Conservation (phyloP, 129 eudicot species). For the Heracleum sosnowskyi region DNA sequence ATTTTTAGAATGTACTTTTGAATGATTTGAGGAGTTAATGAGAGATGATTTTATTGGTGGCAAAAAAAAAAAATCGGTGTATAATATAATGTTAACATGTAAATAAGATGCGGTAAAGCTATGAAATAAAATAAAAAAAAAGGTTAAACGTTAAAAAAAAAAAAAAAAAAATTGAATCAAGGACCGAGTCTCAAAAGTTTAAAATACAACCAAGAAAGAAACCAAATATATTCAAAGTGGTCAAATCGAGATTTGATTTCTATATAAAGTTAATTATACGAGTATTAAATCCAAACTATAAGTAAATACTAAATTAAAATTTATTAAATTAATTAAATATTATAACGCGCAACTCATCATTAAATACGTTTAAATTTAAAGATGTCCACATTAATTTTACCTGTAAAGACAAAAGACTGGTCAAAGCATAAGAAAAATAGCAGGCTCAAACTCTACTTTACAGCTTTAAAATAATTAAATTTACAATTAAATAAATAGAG, state of each 20-base stretch:
- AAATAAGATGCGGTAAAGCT: too few relatives aligned
- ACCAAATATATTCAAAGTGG: neutral
- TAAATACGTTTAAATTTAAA: neutral
- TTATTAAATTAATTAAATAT: neutral
- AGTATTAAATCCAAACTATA: too few relatives aligned
- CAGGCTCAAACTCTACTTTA: slow-evolving; percentile 28
- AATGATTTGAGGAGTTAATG: too few relatives aligned
- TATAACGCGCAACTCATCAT: neutral
- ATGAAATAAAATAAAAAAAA: too few relatives aligned
- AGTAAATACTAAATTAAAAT: neutral
- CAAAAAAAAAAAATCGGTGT: too few relatives aligned
- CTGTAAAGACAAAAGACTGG: slow-evolving; percentile 49
- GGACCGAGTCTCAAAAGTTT: too few relatives aligned
- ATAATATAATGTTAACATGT: too few relatives aligned
- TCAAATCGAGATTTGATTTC: neutral
- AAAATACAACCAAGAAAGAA: too few relatives aligned
- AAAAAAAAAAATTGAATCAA: neutral
- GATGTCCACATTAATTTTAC: slow-evolving; percentile 22
- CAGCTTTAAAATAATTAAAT: slow-evolving; percentile 19
- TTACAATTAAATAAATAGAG: slow-evolving; percentile 26
- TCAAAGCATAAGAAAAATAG: slow-evolving; percentile 42
- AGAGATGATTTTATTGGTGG: too few relatives aligned
- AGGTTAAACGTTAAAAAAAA: too few relatives aligned
- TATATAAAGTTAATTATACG: neutral
- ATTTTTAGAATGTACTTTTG: too few relatives aligned